Base-by-base conservation (phyloP, 2,329 filamentous ascomycete species). In the Coniochaeta pulveracea region DNA sequence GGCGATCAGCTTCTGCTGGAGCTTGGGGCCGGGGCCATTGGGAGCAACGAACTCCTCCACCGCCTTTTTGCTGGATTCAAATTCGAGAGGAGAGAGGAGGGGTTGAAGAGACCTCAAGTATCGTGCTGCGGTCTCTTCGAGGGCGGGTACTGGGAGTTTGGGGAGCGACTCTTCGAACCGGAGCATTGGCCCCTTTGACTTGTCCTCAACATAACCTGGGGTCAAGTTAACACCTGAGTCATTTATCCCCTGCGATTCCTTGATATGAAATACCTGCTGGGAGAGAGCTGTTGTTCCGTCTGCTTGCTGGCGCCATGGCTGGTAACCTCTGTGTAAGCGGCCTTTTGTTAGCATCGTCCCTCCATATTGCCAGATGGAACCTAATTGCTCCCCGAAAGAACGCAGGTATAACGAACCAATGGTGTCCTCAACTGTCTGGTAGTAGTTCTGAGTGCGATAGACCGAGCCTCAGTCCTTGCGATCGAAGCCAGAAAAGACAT, bases 31-130 rank as follows among this genome's bases (percentile, higher is more conserved):
- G 33, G 79, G 67, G 24, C 86, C 85, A 37, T 85, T 85, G n/a
- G 89, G 85, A 45, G 79, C 78, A 45, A 94, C 64, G 58, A 98
- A 96, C 6, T 88, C 85, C 40, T 84, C 69, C 22, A 98, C 86
- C 19, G 85, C 88, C 51, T 82, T 81, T 55, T 83, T 80, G 52
- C 81, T 88, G 38, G 65, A 61, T 47, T 79, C 75, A 47, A 76
- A 78, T 57, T 91, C 84, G 46, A 62, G 56, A 23, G 70, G 57
- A 26, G 72, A 78, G 39, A 89, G 69, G 22, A 93, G 65, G 15
- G 85, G 80, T 52, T 82, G 76, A 32, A 93, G 68, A 23, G 78
- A 77, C 62, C 85, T 86, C 47, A 91, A 66, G 57, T 93, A 93
- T 42, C 83, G 77, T 41, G 74, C 69, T 23, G 82, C 73, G 6